These are phyloP conservation scores for Emergomyces pasteurianus DNA, from an alignment of 2,329 filamentous ascomycete genomes.

Conservation along the genomic window DNA sequence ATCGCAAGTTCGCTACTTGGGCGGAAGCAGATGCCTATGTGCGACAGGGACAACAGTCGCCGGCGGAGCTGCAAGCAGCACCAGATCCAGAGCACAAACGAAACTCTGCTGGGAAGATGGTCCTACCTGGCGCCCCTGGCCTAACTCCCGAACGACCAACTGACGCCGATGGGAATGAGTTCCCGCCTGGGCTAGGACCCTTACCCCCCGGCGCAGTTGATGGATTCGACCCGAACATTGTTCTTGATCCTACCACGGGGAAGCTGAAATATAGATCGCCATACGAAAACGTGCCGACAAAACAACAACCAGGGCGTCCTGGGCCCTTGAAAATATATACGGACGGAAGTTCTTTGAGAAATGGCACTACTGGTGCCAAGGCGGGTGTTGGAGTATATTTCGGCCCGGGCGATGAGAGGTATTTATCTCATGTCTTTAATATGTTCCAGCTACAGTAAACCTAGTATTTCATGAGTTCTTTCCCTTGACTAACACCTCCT, in stretches of 20 bases:
- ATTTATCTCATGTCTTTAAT: constrained; percentile 13
- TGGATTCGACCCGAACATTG: constrained; percentile 48
- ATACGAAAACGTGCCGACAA: constrained; percentile 38
- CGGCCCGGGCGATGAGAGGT: constrained; percentile 46
- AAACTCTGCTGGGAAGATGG: neutral
- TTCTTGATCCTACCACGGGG: constrained; percentile 43
- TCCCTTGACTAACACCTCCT: constrained; percentile 14
- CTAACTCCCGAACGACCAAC: constrained; percentile 31
- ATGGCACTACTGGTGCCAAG: constrained; percentile 43
- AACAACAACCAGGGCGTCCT: constrained; percentile 31
- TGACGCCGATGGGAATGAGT: constrained; percentile 32
- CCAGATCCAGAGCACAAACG: neutral
- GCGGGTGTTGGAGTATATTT: constrained; percentile 56
- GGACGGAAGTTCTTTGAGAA: constrained; percentile 49
- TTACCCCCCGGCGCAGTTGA: constrained; percentile 46
- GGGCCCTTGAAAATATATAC: constrained; percentile 50
- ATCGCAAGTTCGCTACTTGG: constrained; percentile 56
- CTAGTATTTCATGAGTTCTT: neutral
- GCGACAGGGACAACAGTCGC: constrained; percentile 5
- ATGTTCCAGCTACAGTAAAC: neutral
- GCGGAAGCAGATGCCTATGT: constrained; percentile 73
- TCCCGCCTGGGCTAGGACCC: constrained; percentile 44
- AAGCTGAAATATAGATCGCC: constrained; percentile 44
- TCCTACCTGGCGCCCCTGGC: constrained; percentile 17
- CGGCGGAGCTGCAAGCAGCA: neutral